Percentiles rank a stretch among this genome's conserved stretches.
phyloP scores from a whole-genome alignment of 2,329 filamentous ascomycete species.

The Fusarium haematococcum region DNA sequence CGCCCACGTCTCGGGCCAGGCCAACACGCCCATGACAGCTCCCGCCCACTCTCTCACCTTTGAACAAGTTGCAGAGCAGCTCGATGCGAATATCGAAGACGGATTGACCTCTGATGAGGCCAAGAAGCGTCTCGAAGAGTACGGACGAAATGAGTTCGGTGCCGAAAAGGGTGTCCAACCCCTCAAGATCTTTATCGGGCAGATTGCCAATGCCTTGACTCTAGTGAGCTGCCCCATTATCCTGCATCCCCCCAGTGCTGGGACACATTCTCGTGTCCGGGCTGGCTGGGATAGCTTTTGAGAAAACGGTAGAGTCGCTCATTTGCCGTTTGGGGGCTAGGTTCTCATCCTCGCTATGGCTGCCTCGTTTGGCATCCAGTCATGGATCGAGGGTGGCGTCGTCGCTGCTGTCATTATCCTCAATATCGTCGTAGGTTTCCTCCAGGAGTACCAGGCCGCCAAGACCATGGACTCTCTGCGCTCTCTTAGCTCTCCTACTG shows the following conservation, averaged over 20 bases:
- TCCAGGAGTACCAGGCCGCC: constrained; percentile 60
- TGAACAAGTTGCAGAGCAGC: constrained; percentile 33
- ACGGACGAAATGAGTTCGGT: constrained; percentile 73
- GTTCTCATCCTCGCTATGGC: constrained; percentile 68
- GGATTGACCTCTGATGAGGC: constrained; percentile 49
- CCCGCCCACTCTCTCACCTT: constrained; percentile 37
- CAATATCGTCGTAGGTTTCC: constrained; percentile 66
- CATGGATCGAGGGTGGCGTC: constrained; percentile 71
- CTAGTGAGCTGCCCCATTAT: constrained; percentile 57
- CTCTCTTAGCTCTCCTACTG: constrained; percentile 58
- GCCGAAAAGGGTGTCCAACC: constrained; percentile 70
- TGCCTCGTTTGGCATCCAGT: constrained; percentile 68
- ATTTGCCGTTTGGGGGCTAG: constrained; percentile 43
- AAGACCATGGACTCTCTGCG: constrained; percentile 63
- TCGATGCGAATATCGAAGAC: constrained; percentile 22
- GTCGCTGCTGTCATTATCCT: constrained; percentile 67
- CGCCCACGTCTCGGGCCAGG: constrained; percentile 37
- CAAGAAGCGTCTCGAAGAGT: constrained; percentile 63
- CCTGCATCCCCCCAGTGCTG: not conserved
- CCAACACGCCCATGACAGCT: constrained; percentile 39
- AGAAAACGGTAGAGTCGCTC: constrained; percentile 32
- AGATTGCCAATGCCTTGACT: constrained; percentile 78
- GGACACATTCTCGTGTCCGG: not conserved
- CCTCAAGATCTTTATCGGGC: constrained; percentile 72
- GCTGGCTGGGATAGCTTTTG: not conserved